Conservation (phyloP, 805 yeast species). For the Myxozyma neotropica region DNA sequence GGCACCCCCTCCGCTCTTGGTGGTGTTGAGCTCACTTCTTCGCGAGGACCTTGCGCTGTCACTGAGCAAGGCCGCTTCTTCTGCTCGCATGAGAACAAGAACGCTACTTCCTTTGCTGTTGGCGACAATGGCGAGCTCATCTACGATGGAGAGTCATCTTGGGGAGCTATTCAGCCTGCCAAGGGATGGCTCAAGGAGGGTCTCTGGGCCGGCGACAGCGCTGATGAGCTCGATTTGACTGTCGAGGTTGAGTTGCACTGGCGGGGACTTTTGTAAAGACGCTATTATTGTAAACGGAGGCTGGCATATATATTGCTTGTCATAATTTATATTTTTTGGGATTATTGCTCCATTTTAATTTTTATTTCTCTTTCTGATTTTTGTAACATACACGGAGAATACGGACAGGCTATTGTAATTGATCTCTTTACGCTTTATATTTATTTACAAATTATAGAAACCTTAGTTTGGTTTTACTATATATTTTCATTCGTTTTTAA, state of each 20-base stretch:
- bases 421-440: neutral
- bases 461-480: neutral
- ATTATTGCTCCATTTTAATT: neutral
- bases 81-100: slow-evolving; percentile 18
- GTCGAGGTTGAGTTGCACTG: slow-evolving; percentile 24
- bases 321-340: neutral
- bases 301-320: neutral
- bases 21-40: slow-evolving; percentile 17
- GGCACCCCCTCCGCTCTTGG: slow-evolving; percentile 42
- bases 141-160: slow-evolving; percentile 19
- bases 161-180: slow-evolving; percentile 23
- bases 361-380: neutral
- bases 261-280: slow-evolving; percentile 16
- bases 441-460: neutral
- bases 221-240: slow-evolving; percentile 9
- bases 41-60: slow-evolving; percentile 30
- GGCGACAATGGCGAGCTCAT: slow-evolving; percentile 20
- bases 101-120: slow-evolving; percentile 27
- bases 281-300: neutral
- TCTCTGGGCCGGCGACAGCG: slow-evolving; percentile 14
- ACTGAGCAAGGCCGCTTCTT: slow-evolving; percentile 16
- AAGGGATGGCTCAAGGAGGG: slow-evolving; percentile 31
- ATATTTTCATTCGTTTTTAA: neutral
- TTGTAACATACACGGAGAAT: neutral
- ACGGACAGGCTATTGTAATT: neutral